Conservation (phyloP, 164 flowering plant species). For the Berberis vulgaris region DNA sequence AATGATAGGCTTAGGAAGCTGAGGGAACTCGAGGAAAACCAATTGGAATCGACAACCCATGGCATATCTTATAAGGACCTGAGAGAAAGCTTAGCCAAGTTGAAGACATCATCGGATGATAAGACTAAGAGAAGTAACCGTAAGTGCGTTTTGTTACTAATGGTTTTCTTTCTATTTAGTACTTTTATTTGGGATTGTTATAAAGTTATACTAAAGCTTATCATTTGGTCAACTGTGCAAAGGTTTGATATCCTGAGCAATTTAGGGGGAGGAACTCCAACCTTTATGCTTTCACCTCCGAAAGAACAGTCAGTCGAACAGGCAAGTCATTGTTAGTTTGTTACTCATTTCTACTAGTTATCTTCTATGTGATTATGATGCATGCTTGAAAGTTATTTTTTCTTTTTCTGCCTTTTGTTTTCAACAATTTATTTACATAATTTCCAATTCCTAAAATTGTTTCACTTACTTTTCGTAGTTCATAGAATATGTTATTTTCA, state of each 20-base stretch:
- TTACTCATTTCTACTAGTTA: background rate
- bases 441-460: no score
- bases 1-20: constrained; percentile 58
- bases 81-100: constrained; percentile 29
- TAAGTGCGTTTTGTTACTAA: background rate
- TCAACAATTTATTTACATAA: no score
- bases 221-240: constrained; percentile 46
- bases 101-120: constrained; percentile 1
- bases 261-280: constrained; percentile 32
- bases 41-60: constrained; percentile 14
- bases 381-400: background rate
- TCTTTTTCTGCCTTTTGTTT: background rate
- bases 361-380: background rate
- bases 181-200: background rate
- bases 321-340: constrained; percentile 26
- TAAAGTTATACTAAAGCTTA: background rate
- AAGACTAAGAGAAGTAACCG: background rate
- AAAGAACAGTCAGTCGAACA: constrained; percentile 72
- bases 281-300: constrained; percentile 47
- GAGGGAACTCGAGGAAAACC: constrained; percentile 53
- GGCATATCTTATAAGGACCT: constrained; percentile 24
- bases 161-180: background rate
- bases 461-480: no score
- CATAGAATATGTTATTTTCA: no score
- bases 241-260: constrained; percentile 30